Percentiles rank a stretch among this genome's conserved stretches.
Conservation (phyloP, 2,329 filamentous ascomycete species). For the Aspergillus glaucus region DNA sequence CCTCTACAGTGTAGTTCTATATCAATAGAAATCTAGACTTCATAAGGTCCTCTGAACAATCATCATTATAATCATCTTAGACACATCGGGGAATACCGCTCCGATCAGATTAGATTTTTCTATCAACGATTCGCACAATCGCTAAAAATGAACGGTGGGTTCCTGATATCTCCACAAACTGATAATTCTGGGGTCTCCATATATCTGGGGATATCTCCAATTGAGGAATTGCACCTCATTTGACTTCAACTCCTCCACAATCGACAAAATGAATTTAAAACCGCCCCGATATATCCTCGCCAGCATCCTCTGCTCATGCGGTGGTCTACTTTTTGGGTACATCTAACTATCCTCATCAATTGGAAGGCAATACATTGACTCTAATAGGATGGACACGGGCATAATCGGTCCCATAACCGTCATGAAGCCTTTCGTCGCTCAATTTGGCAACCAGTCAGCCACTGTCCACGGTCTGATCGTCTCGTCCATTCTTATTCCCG, state of each 20-base stretch:
- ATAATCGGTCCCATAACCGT: conserved; percentile 55
- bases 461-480: conserved; percentile 53
- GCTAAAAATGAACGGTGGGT: too few species aligned
- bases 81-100: too few species aligned
- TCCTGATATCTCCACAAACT: too few species aligned
- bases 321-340: conserved; percentile 14
- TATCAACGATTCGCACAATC: too few species aligned
- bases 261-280: not conserved
- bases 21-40: too few species aligned
- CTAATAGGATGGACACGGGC: conserved; percentile 42
- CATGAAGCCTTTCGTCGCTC: conserved; percentile 48
- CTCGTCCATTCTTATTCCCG: conserved; percentile 54
- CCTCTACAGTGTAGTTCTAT: too few species aligned
- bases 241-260: not conserved
- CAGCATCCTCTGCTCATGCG: conserved; percentile 15
- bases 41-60: too few species aligned
- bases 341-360: not conserved
- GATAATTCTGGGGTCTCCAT: too few species aligned
- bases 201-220: not conserved
- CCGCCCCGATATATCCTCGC: conserved; percentile 14
- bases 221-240: conserved; percentile 3
- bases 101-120: too few species aligned
- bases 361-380: not conserved
- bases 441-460: conserved; percentile 48
- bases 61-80: too few species aligned